Percentiles rank a stretch among this genome's conserved stretches.
Conservation (phyloP, 208 protist species). For the Spironucleus salmonicida region DNA sequence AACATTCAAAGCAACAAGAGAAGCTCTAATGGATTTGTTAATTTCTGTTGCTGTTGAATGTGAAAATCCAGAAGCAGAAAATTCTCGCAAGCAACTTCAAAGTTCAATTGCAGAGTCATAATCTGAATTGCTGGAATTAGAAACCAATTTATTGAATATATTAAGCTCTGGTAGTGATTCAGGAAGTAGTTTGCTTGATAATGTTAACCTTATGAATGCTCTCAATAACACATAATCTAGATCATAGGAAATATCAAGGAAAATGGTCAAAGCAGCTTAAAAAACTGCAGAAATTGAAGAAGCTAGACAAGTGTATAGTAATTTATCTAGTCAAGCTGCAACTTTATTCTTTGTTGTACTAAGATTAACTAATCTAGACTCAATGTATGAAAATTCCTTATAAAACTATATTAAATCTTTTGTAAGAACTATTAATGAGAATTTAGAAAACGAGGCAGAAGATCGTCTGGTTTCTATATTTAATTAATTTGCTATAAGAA, state of each 20-base stretch:
- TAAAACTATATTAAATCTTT: constrained; percentile 13
- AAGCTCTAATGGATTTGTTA: constrained; percentile 9
- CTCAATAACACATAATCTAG: neutral
- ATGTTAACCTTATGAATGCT: neutral
- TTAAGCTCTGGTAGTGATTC: neutral
- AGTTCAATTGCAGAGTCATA: neutral
- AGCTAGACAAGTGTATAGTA: neutral
- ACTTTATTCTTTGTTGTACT: constrained; percentile 11
- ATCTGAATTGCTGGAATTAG: neutral
- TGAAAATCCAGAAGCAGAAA: neutral
- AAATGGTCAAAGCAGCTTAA: constrained; percentile 7
- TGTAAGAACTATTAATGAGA: neutral
- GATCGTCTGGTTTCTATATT: neutral
- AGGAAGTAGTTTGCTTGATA: neutral
- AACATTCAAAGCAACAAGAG: constrained; percentile 18
- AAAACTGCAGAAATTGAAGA: neutral
- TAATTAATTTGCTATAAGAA: neutral
- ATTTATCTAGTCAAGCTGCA: neutral
- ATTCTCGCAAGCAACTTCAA: neutral
- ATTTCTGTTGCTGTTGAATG: constrained; percentile 11
- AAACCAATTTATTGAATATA: neutral
- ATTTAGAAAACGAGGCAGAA: neutral
- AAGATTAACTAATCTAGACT: constrained; percentile 3
- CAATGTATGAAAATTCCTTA: constrained; percentile 27
- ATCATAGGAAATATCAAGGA: neutral